Evolutionary conservation across 768 basidiomycete genomes (phyloP), one percentile per base, ranked within the genome.

Genomic region (Termitomyces titanicus): DNA sequence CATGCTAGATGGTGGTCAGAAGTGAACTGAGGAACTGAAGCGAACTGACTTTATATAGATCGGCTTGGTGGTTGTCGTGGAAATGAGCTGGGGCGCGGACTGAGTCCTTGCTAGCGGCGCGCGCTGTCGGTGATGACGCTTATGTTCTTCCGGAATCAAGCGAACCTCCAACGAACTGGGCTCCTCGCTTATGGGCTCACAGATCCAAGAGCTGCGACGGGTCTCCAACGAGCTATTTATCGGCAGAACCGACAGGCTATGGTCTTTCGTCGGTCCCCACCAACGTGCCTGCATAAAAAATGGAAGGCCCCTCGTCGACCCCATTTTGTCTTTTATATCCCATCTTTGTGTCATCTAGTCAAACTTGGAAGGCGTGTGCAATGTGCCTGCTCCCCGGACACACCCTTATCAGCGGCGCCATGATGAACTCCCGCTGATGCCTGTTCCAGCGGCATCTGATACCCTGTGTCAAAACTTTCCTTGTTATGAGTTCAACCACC

Each of bases 91-190:
- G 61, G 82, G 83, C 29, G 81, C 74, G 54, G 85, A 82, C 59
- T 73, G 62, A 44, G 78, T 73, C 56, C 82, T 77, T 44, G 71
- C 42, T 34, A 72, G 73, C 51, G 74, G 68, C 18, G 73, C 61
- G 49, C 77, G 77, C 46, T 79, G 79, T 64, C 74, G 79, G 75
- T 85, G 85, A 74, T 85, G 85, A 73, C 85, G 84, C 74, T 83
- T 78, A 55, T 62, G 57, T 60, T 62, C 60, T 61, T 64, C 57
- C 47, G 54, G 42, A 66, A 66, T 66, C 64, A 62, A 66, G 51
- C 44, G 55, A 59, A 47, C 61, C 61, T 71, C 70, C 61, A 68
- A 67, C 61, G 55, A 58, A 55, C 66, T 67, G 47, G 77, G 76
- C 66, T 82, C 81, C 65, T 84, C 82, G 61, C 69, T 65, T 62